Conservation (phyloP, 176 grass and related monocot genomes). For the Oryza rufipogon region DNA sequence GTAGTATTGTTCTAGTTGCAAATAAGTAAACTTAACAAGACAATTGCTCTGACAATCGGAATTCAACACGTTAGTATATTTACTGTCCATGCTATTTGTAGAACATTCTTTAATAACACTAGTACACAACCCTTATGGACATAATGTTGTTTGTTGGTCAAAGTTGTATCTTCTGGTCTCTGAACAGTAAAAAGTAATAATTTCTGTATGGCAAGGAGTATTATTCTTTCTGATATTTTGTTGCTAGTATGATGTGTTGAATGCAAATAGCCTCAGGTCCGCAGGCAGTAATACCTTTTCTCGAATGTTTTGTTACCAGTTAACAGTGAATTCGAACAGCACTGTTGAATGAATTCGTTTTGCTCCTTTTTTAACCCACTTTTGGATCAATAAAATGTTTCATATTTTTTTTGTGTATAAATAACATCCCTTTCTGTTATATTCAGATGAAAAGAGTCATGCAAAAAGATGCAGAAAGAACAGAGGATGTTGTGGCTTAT, state of each 20-base stretch:
- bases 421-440: conserved; percentile 38
- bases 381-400: conserved; percentile 16
- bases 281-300: background rate
- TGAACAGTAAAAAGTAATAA: background rate
- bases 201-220: background rate
- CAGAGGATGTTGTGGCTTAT: conserved; percentile 86
- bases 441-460: conserved; percentile 85
- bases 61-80: background rate
- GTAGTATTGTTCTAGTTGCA: background rate
- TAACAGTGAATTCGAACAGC: background rate
- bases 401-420: background rate
- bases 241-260: background rate
- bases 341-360: background rate
- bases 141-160: background rate
- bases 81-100: background rate
- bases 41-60: background rate
- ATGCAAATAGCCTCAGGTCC: background rate
- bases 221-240: background rate
- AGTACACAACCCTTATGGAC: background rate
- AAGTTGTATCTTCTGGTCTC: background rate
- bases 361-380: conserved; percentile 3
- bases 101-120: background rate
- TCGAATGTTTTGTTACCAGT: conserved; percentile 11
- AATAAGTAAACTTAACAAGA: conserved; percentile 9
- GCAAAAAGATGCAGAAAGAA: conserved; percentile 85